Evolutionary conservation across 1,139 yeast genomes (phyloP).

Genomic region (Nematodospora anomalae): DNA sequence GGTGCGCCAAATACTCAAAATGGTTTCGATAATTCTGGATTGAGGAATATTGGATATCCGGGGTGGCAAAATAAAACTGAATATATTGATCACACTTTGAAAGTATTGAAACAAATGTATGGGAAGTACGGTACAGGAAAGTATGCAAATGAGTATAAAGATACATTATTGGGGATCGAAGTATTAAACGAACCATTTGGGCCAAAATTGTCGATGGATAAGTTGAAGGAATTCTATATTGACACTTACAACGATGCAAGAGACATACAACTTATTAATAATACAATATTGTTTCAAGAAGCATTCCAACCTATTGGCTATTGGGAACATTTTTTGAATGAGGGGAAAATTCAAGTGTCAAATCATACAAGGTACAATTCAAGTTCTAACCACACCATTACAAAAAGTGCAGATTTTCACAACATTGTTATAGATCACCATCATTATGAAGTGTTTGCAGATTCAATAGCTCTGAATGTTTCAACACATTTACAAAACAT

Average conservation of each 20-base stretch:
- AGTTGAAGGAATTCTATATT: conserved; percentile 42
- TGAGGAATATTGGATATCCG: conserved; percentile 44
- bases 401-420: conserved; percentile 22
- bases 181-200: conserved; percentile 67
- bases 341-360: conserved; percentile 18
- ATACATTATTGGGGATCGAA: conserved; percentile 60
- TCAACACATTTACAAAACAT: conserved; percentile 41
- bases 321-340: conserved; percentile 49
- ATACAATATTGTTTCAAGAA: conserved; percentile 57
- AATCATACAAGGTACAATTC: conserved; percentile 8
- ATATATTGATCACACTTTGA: conserved; percentile 42
- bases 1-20: conserved; percentile 71
- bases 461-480: conserved; percentile 37
- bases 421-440: conserved; percentile 62
- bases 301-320: conserved; percentile 53
- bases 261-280: conserved; percentile 32
- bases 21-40: conserved; percentile 71
- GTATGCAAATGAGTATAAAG: conserved; percentile 34
- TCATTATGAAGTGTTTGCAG: conserved; percentile 59
- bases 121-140: conserved; percentile 42
- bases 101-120: conserved; percentile 45
- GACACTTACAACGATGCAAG: conserved; percentile 41
- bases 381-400: conserved; percentile 13
- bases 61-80: conserved; percentile 51
- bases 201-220: conserved; percentile 36